Base-by-base conservation (phyloP, 129 eudicot genomes). In the Flaveria bidentis region DNA sequence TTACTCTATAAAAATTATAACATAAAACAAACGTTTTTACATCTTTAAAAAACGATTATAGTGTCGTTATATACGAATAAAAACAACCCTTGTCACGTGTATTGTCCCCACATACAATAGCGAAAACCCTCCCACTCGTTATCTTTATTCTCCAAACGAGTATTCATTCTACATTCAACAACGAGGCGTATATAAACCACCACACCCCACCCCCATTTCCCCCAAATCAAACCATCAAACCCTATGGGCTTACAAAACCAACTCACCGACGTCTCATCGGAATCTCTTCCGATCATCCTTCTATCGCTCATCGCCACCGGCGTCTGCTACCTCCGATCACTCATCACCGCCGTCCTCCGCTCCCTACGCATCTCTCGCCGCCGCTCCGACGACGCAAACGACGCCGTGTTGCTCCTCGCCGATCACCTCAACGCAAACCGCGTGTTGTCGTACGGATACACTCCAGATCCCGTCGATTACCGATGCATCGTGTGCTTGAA, bases 401-500 rank as follows among this genome's bases (percentile, higher is more conserved):
- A 74, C 70, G 47, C 61, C 10, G 14, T 71, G 28, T 11, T 78
- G 58, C 45, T 80, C 39, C 87, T 88, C 20, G 83, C 90, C 76
- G 95, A 91, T 66, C 95, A 91, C 75, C 80, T 88, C 60, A 86
- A 84, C 39, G 66, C 86, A 56, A 91, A 91, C 83, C 88, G 89
- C 14, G 67, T 66, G 15, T 67, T 80, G 36, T 82, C 88, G 18
- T 83, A 82, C 86, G 45, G 18, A 3, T 77, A 73, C 72, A 70
- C 23, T 36, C 72, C 13, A 15, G 77, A 65, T 53, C 44, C 68
- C 14, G 52, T 18, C 16, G 12, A 46, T 1, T 45, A 68, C 3
- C 84, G 85, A 17, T 93, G 98, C 42, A 86, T 93, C 71, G 88
- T 93, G 22, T 93, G 98, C 33, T 84, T 93, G 86, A 84, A 85